Conservation (phyloP, 2,329 filamentous ascomycete genomes). For the Ophiocordyceps camponoti-leonardi region DNA sequence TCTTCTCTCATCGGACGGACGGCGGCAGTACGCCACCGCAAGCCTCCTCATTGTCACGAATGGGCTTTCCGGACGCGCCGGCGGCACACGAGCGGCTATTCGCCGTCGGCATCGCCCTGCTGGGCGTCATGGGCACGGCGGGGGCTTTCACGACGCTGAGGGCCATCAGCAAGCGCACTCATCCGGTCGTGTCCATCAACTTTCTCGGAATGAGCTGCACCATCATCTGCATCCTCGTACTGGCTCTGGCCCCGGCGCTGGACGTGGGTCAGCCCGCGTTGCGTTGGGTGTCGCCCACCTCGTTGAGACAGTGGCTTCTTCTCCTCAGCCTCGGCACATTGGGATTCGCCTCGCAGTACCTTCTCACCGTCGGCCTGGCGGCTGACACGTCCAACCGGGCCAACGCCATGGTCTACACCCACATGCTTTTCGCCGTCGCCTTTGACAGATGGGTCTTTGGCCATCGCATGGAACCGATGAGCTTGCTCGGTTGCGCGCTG, state of each 20-base stretch:
- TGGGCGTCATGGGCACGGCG: conserved; percentile 63
- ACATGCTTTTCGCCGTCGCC: conserved; percentile 36
- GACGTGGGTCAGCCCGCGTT: conserved; percentile 27
- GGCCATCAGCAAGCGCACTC: conserved; percentile 62
- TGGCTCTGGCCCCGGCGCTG: conserved; percentile 32
- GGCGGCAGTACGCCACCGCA: conserved; percentile 1
- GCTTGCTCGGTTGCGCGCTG: conserved; percentile 30
- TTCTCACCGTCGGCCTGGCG: conserved; percentile 61
- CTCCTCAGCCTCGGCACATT: conserved; percentile 51
- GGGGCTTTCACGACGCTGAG: conserved; percentile 61
- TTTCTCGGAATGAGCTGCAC: conserved; percentile 63
- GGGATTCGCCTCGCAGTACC: conserved; percentile 73
- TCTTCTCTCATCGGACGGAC: conserved; percentile 21
- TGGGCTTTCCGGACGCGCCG: conserved; percentile 15
- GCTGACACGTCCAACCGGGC: conserved; percentile 48
- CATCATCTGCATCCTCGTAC: conserved; percentile 44
- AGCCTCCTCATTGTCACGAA: background rate
- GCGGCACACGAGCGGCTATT: conserved; percentile 48
- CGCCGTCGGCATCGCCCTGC: conserved; percentile 53
- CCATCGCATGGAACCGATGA: conserved; percentile 29
- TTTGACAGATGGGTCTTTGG: conserved; percentile 37
- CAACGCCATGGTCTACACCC: conserved; percentile 39
- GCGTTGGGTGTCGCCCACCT: conserved; percentile 22
- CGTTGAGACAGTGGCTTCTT: conserved; percentile 43
- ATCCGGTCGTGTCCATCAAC: conserved; percentile 71